A percentile compares a stretch with the other conserved stretches of the same genome.
Conservation (phyloP, 768 basidiomycete species). For the Boletus bicolor region DNA sequence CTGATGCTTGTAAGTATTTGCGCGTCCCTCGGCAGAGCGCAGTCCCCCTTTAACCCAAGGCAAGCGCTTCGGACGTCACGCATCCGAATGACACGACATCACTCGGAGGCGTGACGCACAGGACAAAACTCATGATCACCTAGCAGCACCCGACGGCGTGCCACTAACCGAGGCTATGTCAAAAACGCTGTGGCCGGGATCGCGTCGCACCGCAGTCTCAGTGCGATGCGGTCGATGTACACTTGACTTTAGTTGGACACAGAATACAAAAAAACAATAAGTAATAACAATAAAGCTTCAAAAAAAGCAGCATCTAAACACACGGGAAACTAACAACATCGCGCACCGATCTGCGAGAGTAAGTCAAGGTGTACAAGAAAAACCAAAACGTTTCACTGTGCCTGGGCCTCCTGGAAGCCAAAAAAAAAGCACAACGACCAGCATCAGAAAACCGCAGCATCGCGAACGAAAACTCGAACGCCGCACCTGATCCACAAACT, state of each 20-base stretch:
- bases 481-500: constrained; percentile 86
- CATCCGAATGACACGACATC: too few species aligned
- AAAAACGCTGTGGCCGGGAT: background rate
- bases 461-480: constrained; percentile 1
- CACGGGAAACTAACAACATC: background rate
- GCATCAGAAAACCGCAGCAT: background rate
- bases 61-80: too few species aligned
- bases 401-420: constrained; percentile 42
- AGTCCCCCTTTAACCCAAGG: too few species aligned
- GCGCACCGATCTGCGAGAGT: background rate
- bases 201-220: background rate
- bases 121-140: background rate
- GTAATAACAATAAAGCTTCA: constrained; percentile 20
- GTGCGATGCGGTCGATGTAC: background rate
- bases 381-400: constrained; percentile 30
- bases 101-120: background rate
- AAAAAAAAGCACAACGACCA: background rate
- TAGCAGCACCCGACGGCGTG: background rate
- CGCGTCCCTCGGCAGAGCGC: too few species aligned
- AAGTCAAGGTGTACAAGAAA: too few species aligned
- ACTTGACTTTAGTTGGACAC: background rate
- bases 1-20: too few species aligned
- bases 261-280: constrained; percentile 10
- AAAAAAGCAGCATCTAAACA: background rate
- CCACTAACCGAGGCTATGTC: background rate